A percentile compares a stretch with the other conserved stretches of the same genome.
Conservation (phyloP, 495 filamentous ascomycete genomes). For the Xanthoparmelia taractica region DNA sequence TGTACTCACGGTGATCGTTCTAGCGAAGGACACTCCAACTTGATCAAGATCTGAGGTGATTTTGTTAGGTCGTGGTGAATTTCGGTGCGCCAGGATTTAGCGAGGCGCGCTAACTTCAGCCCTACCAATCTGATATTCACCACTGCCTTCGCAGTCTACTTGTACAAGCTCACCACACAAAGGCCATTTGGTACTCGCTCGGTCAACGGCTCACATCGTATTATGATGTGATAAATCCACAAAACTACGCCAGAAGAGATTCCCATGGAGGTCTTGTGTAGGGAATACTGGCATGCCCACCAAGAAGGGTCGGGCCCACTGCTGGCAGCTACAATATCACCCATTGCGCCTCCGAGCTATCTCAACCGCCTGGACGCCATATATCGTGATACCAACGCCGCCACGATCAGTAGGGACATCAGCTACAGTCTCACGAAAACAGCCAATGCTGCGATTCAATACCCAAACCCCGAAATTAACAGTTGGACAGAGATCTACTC, state of each 20-base stretch:
- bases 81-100: conserved; percentile 23
- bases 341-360: conserved; percentile 49
- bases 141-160: background rate
- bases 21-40: background rate
- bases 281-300: conserved; percentile 55
- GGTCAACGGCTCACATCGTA: background rate
- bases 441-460: conserved; percentile 36
- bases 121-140: conserved; percentile 7
- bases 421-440: conserved; percentile 52
- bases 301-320: conserved; percentile 49
- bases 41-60: conserved; percentile 9
- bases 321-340: conserved; percentile 63
- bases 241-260: background rate
- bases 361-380: conserved; percentile 53
- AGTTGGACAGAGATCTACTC: conserved; percentile 79
- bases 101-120: conserved; percentile 23
- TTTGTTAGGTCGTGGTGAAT: conserved; percentile 14
- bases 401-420: conserved; percentile 48
- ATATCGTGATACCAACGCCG: conserved; percentile 53
- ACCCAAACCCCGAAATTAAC: conserved; percentile 56
- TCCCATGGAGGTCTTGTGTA: conserved; percentile 55
- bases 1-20: conserved; percentile 7
- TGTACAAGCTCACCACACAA: background rate
- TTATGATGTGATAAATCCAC: background rate
- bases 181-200: background rate